Conservation (phyloP, 1,139 yeast genomes). For the Debaryomyces sp. region DNA sequence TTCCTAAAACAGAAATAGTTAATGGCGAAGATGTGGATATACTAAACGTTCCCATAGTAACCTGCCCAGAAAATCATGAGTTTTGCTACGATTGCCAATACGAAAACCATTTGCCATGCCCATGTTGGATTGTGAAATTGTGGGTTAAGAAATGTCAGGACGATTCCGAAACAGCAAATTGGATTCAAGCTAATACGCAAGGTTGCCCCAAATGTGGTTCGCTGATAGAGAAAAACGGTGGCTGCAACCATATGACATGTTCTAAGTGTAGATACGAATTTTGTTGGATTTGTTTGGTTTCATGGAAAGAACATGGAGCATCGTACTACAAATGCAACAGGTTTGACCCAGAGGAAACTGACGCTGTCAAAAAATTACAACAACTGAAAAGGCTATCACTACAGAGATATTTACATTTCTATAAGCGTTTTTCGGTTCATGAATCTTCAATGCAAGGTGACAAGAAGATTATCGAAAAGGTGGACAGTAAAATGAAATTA, state of each 20-base stretch:
- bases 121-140: slow-evolving; percentile 65
- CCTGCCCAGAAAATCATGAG: slow-evolving; percentile 65
- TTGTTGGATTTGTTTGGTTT: slow-evolving; percentile 90
- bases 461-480: slow-evolving; percentile 57
- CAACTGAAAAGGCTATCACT: slow-evolving; percentile 46
- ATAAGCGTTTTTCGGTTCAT: slow-evolving; percentile 75
- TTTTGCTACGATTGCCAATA: slow-evolving; percentile 81
- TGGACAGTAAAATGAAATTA: slow-evolving; percentile 64
- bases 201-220: slow-evolving; percentile 72
- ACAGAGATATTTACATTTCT: slow-evolving; percentile 75
- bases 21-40: slow-evolving; percentile 27
- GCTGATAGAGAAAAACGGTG: slow-evolving; percentile 83
- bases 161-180: slow-evolving; percentile 85
- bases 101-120: slow-evolving; percentile 83
- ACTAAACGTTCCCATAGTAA: slow-evolving; percentile 58
- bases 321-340: slow-evolving; percentile 69
- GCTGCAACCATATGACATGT: slow-evolving; percentile 96
- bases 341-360: slow-evolving; percentile 45
- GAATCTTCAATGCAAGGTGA: slow-evolving; percentile 80
- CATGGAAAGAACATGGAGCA: slow-evolving; percentile 75
- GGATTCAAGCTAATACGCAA: slow-evolving; percentile 90
- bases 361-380: slow-evolving; percentile 34
- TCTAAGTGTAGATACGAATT: slow-evolving; percentile 75
- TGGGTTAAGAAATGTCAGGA: slow-evolving; percentile 86
- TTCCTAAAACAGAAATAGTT: slow-evolving; percentile 34